Evolutionary conservation across 139 green algal genomes (phyloP).

Genomic region (Coelastrella sp.): DNA sequence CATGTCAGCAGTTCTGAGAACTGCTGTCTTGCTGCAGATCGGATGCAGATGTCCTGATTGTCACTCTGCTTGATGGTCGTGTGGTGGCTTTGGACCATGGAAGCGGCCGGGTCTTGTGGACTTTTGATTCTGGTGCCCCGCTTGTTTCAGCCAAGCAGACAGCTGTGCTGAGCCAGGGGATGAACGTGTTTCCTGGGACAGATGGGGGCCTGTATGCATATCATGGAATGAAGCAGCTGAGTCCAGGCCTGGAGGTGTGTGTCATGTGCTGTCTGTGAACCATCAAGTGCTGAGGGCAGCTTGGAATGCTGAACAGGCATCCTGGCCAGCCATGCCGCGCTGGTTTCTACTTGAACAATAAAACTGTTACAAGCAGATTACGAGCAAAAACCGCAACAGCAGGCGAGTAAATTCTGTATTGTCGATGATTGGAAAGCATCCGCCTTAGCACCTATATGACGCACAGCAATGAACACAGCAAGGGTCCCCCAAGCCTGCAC

Average conservation of each 20-base stretch:
- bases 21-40: background rate
- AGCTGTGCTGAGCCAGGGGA: slow-evolving; percentile 3
- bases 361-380: no score
- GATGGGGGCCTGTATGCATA: slow-evolving; percentile 93
- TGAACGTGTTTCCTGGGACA: slow-evolving; percentile 87
- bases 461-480: no score
- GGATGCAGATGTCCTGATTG: slow-evolving; percentile 67
- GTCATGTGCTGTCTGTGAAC: background rate
- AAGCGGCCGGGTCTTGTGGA: slow-evolving; percentile 81
- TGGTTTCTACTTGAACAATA: no score
- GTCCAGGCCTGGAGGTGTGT: slow-evolving; percentile 60
- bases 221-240: slow-evolving; percentile 42
- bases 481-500: no score
- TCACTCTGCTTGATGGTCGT: slow-evolving; percentile 84
- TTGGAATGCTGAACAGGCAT: no score
- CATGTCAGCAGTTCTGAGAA: background rate
- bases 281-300: no score
- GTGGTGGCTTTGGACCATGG: slow-evolving; percentile 78
- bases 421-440: no score
- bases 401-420: no score
- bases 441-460: no score
- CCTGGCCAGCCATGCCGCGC: no score
- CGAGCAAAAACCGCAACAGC: no score
- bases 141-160: slow-evolving; percentile 72
- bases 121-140: slow-evolving; percentile 81